Evolutionary conservation across 2,329 filamentous ascomycete species (phyloP).

Genomic region (Pseudogymnoascus sp.): DNA sequence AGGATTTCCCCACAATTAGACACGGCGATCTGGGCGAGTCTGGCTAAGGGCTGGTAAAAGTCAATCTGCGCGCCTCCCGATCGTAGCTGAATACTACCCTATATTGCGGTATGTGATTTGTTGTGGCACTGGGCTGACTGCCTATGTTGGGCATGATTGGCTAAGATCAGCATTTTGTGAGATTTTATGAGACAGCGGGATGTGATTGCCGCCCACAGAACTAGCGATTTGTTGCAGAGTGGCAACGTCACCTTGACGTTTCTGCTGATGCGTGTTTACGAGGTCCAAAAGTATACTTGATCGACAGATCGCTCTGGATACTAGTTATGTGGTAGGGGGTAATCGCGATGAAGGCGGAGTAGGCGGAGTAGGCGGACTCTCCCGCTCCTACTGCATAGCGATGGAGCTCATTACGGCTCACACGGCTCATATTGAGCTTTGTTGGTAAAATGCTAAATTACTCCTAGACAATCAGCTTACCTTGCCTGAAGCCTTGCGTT

Average conservation of each 20-base stretch:
- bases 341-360: background rate
- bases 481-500: background rate
- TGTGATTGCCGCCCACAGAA: slow-evolving; percentile 3
- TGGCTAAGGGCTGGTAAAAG: background rate
- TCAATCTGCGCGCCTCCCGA: background rate
- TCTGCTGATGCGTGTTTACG: background rate
- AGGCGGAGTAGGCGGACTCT: background rate
- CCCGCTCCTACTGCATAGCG: background rate
- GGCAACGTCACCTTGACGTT: background rate
- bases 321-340: background rate
- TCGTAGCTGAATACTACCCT: background rate
- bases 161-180: background rate
- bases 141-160: background rate
- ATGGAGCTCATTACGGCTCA: background rate
- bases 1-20: background rate
- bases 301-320: background rate
- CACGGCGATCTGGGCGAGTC: background rate
- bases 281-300: background rate
- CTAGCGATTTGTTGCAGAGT: background rate
- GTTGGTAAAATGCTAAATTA: background rate
- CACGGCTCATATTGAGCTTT: background rate
- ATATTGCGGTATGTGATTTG: too few species aligned
- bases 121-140: background rate
- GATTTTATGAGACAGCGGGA: background rate
- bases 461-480: background rate